Conservation (phyloP, 176 grass and related monocot species). For the barley (Hordeum vulgare) region DNA sequence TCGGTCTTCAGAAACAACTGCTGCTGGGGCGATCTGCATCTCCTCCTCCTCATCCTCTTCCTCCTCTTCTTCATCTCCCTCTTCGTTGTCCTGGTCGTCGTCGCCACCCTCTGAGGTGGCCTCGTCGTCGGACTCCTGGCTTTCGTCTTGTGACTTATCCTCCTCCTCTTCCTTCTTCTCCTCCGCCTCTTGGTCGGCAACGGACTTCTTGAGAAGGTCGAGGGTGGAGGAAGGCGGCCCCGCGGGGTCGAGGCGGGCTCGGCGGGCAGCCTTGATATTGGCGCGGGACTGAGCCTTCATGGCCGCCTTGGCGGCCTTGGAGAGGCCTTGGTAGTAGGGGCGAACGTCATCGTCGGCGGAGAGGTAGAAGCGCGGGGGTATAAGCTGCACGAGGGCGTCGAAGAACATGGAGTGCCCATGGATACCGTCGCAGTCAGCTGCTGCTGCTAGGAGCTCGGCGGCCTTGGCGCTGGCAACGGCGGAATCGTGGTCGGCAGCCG, state of each 20-base stretch:
- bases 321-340: constrained; percentile 78
- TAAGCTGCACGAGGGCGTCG: constrained; percentile 76
- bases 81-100: background rate
- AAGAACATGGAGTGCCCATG: constrained; percentile 60
- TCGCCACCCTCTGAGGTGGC: constrained; percentile 12
- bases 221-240: constrained; percentile 54
- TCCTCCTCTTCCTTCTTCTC: constrained; percentile 3
- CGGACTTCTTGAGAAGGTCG: constrained; percentile 61
- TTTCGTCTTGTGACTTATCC: constrained; percentile 25
- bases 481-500: background rate
- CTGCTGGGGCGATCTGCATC: background rate
- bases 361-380: constrained; percentile 74
- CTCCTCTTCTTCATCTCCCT: background rate
- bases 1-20: constrained; percentile 32
- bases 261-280: constrained; percentile 61
- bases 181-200: constrained; percentile 22
- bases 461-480: constrained; percentile 17
- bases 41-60: constrained; percentile 1
- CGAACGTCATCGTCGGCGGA: constrained; percentile 49
- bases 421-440: constrained; percentile 15
- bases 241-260: constrained; percentile 55
- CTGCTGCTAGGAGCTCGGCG: constrained; percentile 22
- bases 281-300: constrained; percentile 63
- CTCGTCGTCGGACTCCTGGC: constrained; percentile 11
- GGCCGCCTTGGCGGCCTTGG: constrained; percentile 55